Conservation (phyloP, 2,329 filamentous ascomycete genomes). For the Fusarium abutilonis region DNA sequence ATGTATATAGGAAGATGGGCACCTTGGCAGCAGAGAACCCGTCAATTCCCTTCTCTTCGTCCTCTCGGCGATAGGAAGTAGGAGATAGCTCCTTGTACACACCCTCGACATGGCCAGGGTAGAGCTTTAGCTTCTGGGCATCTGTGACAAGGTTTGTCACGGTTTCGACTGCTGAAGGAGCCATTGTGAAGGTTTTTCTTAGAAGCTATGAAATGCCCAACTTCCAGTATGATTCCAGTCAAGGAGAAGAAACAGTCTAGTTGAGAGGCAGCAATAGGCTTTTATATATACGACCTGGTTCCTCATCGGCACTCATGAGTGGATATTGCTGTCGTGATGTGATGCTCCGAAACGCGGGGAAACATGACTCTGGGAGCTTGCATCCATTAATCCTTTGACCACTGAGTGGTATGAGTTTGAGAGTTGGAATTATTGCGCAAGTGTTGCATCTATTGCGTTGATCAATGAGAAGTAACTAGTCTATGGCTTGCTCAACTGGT, state of each 20-base stretch:
- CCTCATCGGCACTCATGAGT: slow-evolving; percentile 21
- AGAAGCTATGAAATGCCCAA: not conserved
- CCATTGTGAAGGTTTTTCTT: slow-evolving; percentile 24
- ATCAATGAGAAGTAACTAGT: not conserved
- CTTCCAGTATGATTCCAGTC: not conserved
- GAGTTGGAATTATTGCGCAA: slow-evolving; percentile 36
- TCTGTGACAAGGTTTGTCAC: slow-evolving; percentile 21
- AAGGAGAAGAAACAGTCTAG: not conserved
- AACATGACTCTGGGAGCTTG: not conserved
- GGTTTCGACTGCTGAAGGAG: slow-evolving; percentile 42
- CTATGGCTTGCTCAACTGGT: not conserved
- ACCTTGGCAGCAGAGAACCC: slow-evolving; percentile 42
- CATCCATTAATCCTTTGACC: slow-evolving; percentile 14
- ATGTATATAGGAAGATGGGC: fast-evolving
- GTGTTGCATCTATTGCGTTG: slow-evolving; percentile 12
- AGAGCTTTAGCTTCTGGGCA: slow-evolving; percentile 42
- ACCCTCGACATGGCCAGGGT: slow-evolving; percentile 41
- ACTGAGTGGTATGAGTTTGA: not conserved
- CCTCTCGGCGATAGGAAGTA: slow-evolving; percentile 31
- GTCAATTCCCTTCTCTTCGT: slow-evolving; percentile 35
- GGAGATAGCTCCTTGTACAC: slow-evolving; percentile 43
- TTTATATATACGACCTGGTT: slow-evolving; percentile 30
- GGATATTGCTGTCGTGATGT: slow-evolving; percentile 4
- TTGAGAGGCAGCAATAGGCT: not conserved
- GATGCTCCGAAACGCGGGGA: slow-evolving; percentile 29